Percentiles rank a stretch among this genome's conserved stretches.
Evolutionary conservation across 768 basidiomycete genomes (phyloP).

Genomic region (Mycena leptocephala): DNA sequence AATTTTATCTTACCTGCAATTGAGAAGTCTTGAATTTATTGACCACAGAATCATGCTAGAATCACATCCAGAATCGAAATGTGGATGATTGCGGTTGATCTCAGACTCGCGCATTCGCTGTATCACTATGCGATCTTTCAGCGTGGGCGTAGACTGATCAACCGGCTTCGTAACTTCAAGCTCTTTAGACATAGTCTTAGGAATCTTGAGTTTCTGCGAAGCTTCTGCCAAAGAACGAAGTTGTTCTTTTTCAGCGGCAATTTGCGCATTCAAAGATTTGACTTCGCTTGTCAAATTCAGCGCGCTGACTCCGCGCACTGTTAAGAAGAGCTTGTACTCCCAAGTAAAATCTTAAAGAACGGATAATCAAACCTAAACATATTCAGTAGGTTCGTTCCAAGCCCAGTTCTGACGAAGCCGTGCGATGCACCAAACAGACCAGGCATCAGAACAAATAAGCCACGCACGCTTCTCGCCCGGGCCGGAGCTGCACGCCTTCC

Average conservation of each 20-base stretch:
- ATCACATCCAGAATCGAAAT: no score
- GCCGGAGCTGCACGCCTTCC: no score
- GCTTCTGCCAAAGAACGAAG: neutral
- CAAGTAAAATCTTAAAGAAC: no score
- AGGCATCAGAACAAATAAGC: neutral
- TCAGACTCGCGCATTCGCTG: neutral
- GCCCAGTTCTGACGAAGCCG: neutral
- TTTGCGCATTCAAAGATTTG: neutral
- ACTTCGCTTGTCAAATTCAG: neutral
- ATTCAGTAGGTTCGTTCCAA: neutral
- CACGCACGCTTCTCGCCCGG: neutral
- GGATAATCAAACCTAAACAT: no score
- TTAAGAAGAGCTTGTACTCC: neutral
- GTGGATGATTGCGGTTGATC: no score
- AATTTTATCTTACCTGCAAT: no score
- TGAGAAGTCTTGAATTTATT: no score
- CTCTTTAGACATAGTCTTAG: neutral
- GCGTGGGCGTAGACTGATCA: neutral
- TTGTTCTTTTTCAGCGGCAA: neutral
- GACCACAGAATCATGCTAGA: no score
- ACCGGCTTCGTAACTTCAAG: no score
- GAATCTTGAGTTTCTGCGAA: neutral
- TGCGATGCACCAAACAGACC: neutral
- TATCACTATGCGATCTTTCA: neutral
- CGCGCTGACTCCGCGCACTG: neutral